Percentiles rank a stretch among this genome's conserved stretches.
Conservation (phyloP, 2,329 filamentous ascomycete genomes). For the Penicillium sp. region DNA sequence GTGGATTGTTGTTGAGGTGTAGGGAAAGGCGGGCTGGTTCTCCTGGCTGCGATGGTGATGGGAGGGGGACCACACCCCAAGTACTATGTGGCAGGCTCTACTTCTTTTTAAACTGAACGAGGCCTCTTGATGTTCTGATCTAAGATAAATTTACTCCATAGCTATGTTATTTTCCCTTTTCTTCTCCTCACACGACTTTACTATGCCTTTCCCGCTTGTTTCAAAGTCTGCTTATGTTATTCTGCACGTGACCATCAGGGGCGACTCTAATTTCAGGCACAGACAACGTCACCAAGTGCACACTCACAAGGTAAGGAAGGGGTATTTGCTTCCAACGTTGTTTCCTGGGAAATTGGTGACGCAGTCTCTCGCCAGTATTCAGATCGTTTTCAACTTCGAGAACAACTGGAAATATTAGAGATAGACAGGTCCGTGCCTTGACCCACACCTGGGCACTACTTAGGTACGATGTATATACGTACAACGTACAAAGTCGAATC, state of each 20-base stretch:
- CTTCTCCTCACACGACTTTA: not conserved
- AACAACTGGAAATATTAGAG: not conserved
- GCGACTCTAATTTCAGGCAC: conserved; percentile 6
- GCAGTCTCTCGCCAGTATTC: not conserved
- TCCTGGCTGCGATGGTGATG: conserved; percentile 30
- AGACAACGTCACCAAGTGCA: not conserved
- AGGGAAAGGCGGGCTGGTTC: conserved; percentile 27
- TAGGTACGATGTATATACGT: no score
- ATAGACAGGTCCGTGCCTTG: not conserved
- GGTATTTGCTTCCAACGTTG: not conserved
- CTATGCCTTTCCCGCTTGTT: conserved; percentile 22
- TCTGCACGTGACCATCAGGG: conserved; percentile 4
- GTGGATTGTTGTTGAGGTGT: conserved; percentile 23
- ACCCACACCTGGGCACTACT: not conserved
- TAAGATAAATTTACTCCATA: conserved; percentile 1
- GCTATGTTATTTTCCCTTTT: not conserved
- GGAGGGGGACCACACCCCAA: conserved; percentile 9
- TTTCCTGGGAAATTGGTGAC: not conserved
- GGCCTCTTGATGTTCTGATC: not conserved
- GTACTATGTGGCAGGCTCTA: not conserved
- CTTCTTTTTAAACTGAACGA: not conserved
- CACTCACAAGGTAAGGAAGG: not conserved
- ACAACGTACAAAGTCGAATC: no score
- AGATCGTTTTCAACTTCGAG: not conserved
- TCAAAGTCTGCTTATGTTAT: conserved; percentile 21